Conservation (phyloP, 2,329 filamentous ascomycete species). For the Didymella pomorum region DNA sequence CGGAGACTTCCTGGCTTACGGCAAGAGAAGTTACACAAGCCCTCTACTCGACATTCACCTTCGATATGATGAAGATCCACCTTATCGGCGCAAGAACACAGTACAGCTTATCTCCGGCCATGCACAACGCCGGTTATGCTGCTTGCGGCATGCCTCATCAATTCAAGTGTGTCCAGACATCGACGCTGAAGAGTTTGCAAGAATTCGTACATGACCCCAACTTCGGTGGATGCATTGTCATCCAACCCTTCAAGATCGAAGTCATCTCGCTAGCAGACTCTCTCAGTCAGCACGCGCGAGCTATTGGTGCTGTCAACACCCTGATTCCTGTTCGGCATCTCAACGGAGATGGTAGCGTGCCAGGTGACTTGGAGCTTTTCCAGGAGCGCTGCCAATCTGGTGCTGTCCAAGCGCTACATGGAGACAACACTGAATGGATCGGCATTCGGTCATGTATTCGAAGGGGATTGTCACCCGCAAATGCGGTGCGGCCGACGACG, state of each 20-base stretch:
- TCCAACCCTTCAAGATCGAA: slow-evolving; percentile 77
- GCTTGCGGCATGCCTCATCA: slow-evolving; percentile 73
- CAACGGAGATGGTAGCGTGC: slow-evolving; percentile 64
- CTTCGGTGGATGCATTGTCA: slow-evolving; percentile 76
- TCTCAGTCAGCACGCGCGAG: slow-evolving; percentile 74
- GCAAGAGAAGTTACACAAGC: slow-evolving; percentile 69
- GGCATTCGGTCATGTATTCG: slow-evolving; percentile 77
- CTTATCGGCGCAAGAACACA: slow-evolving; percentile 76
- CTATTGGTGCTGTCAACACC: slow-evolving; percentile 80
- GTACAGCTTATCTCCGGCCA: slow-evolving; percentile 78
- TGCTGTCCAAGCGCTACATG: slow-evolving; percentile 73
- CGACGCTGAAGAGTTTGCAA: slow-evolving; percentile 68
- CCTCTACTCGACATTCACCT: slow-evolving; percentile 71
- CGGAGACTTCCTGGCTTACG: slow-evolving; percentile 63
- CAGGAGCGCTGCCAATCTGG: slow-evolving; percentile 70
- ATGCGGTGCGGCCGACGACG: slow-evolving; percentile 62
- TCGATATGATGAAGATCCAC: slow-evolving; percentile 75
- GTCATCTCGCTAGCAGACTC: slow-evolving; percentile 70
- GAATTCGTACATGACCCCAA: slow-evolving; percentile 69
- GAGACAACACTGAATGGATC: slow-evolving; percentile 84
- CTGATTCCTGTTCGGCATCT: slow-evolving; percentile 73
- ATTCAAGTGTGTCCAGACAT: slow-evolving; percentile 70
- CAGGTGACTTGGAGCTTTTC: slow-evolving; percentile 62
- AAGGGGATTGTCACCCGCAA: slow-evolving; percentile 75
- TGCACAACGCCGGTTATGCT: slow-evolving; percentile 76